These are phyloP conservation scores for Brasilioporus rufonigricans DNA, from an alignment of 768 basidiomycete species.

Conservation along the genomic window DNA sequence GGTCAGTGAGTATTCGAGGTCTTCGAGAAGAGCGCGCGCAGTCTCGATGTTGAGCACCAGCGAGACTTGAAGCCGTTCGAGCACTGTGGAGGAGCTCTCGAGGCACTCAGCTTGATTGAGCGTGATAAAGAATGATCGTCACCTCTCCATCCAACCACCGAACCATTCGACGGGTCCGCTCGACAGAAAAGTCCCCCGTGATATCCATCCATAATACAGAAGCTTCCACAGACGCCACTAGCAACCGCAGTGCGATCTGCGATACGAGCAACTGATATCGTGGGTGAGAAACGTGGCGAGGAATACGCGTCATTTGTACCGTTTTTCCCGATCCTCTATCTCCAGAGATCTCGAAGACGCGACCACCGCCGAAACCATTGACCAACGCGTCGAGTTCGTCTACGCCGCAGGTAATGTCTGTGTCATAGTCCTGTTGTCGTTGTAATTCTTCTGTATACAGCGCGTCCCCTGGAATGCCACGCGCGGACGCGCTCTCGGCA, in stretches of 20 bases:
- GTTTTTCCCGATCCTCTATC: slow-evolving; percentile 66
- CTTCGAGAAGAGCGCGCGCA: slow-evolving; percentile 50
- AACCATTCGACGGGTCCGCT: slow-evolving; percentile 42
- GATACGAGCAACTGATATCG: slow-evolving; percentile 54
- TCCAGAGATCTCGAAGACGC: slow-evolving; percentile 69
- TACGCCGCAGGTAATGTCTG: slow-evolving; percentile 36
- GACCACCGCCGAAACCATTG: slow-evolving; percentile 45
- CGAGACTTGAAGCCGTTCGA: slow-evolving; percentile 60
- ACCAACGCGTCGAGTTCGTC: slow-evolving; percentile 52
- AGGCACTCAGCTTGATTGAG: slow-evolving; percentile 2
- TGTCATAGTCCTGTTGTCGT: slow-evolving; percentile 9
- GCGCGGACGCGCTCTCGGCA: slow-evolving; percentile 42
- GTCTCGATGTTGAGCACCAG: slow-evolving; percentile 56
- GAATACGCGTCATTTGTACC: slow-evolving; percentile 38
- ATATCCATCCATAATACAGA: slow-evolving; percentile 71
- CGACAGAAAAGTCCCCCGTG: slow-evolving; percentile 60
- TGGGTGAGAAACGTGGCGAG: slow-evolving; percentile 2
- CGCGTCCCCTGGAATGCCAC: slow-evolving; percentile 35
- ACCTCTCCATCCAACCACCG: slow-evolving; percentile 23
- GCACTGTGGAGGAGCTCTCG: slow-evolving; percentile 32
- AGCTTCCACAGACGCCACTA: slow-evolving; percentile 37
- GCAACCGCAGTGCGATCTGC: slow-evolving; percentile 55
- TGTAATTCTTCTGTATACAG: slow-evolving; percentile 20
- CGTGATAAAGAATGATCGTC: slow-evolving; percentile 16
- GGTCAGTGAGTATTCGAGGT: slow-evolving; percentile 31